phyloP scores from a whole-genome alignment of 108 stramenopile genomes.

The Chaetoceros tenuissimus region DNA sequence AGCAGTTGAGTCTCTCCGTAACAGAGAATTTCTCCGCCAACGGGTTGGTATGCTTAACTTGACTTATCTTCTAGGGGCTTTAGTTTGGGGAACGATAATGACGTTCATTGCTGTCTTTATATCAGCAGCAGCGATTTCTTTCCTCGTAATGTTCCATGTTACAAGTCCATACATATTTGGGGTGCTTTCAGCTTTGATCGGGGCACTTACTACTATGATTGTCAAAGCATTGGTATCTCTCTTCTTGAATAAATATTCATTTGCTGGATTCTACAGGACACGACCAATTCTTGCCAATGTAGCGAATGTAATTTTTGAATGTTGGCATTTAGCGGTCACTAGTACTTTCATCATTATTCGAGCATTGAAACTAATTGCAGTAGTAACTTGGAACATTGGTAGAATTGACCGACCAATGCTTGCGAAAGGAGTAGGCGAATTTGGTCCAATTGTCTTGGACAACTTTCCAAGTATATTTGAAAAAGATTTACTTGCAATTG shows the following conservation, averaged over 20 bases:
- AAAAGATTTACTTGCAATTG: background rate
- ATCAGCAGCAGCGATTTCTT: too few species aligned
- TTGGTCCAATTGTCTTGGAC: background rate
- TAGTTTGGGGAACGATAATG: background rate
- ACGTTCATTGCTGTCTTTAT: background rate
- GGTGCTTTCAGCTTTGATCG: background rate
- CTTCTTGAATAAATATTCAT: background rate
- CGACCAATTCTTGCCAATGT: background rate
- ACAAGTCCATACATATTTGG: background rate
- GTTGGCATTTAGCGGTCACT: background rate
- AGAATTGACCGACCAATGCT: background rate
- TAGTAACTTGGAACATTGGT: background rate
- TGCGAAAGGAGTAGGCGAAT: background rate
- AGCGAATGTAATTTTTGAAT: background rate
- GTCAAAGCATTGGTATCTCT: background rate
- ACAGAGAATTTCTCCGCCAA: conserved; percentile 12
- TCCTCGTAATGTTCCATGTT: too few species aligned
- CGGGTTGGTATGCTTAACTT: background rate
- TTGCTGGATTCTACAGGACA: background rate
- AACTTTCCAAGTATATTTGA: background rate
- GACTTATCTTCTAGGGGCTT: background rate
- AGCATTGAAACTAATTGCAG: background rate
- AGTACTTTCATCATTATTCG: background rate
- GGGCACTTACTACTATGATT: background rate
- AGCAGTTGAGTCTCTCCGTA: conserved; percentile 14